A percentile compares a stretch with the other conserved stretches of the same genome.
Conservation (phyloP, 495 filamentous ascomycete genomes). For the Daldinia loculata region DNA sequence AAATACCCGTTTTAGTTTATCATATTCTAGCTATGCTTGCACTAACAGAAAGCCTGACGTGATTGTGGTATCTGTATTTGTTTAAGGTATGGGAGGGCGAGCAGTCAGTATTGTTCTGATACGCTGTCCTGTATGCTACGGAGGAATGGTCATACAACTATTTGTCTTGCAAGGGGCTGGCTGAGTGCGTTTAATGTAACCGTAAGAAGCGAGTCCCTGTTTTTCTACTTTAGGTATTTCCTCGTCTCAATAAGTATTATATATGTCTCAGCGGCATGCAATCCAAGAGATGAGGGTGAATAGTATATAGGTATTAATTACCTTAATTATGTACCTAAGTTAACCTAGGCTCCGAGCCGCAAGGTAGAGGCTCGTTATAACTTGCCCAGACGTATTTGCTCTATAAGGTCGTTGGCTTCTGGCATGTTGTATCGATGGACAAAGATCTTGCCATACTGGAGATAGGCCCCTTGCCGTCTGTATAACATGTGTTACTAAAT, state of each 20-base stretch:
- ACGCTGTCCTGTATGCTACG: not conserved
- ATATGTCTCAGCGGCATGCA: not conserved
- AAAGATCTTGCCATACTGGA: no score
- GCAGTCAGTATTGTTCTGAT: not conserved
- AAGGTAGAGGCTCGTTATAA: no score
- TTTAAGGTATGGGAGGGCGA: not conserved
- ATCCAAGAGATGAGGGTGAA: not conserved
- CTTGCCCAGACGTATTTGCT: no score
- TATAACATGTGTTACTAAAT: no score
- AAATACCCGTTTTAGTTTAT: conserved; percentile 1
- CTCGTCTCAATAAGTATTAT: not conserved
- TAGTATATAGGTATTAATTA: not conserved
- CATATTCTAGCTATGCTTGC: not conserved
- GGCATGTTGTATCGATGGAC: no score
- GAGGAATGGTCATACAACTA: not conserved
- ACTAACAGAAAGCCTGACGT: not conserved
- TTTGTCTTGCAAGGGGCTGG: not conserved
- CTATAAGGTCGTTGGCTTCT: no score
- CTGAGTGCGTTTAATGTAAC: not conserved
- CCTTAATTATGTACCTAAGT: not conserved
- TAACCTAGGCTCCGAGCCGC: not conserved
- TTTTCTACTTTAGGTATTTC: not conserved
- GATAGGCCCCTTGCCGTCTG: no score
- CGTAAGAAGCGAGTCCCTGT: not conserved
- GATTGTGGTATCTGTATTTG: not conserved